These are phyloP conservation scores for Trichoderma asperelloides DNA, from an alignment of 495 filamentous ascomycete genomes.

Conservation along the genomic window DNA sequence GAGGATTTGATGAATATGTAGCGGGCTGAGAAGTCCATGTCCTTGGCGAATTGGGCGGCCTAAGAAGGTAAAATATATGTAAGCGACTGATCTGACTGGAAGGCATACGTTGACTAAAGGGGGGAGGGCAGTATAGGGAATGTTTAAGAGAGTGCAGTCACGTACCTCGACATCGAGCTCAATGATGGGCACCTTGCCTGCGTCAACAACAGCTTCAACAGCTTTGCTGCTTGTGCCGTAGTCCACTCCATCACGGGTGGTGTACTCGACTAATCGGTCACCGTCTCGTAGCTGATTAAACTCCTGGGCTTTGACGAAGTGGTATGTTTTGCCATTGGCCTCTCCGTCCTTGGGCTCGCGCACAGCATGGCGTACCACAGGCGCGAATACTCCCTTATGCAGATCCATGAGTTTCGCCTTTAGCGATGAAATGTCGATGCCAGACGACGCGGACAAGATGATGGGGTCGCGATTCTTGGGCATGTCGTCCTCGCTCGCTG, in stretches of 20 bases:
- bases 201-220: constrained; percentile 34
- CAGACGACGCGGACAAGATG: constrained; percentile 35
- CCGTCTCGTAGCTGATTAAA: constrained; percentile 44
- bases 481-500: constrained; percentile 17
- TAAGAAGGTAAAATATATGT: constrained; percentile 21
- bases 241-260: constrained; percentile 29
- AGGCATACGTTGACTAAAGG: not conserved
- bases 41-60: constrained; percentile 67
- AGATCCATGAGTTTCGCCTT: constrained; percentile 31
- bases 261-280: constrained; percentile 42
- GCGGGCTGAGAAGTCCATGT: constrained; percentile 57
- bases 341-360: constrained; percentile 37
- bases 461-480: constrained; percentile 37
- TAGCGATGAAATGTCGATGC: constrained; percentile 31
- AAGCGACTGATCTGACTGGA: constrained; percentile 9
- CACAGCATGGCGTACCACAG: constrained; percentile 31
- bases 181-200: constrained; percentile 41
- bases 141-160: not conserved
- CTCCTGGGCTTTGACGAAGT: constrained; percentile 37
- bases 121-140: not conserved
- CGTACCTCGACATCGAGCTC: constrained; percentile 49
- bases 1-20: constrained; percentile 68
- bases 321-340: constrained; percentile 31
- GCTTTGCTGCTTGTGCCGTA: constrained; percentile 39
- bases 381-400: constrained; percentile 32